These are phyloP conservation scores for Chaetomiaceae sp. DNA, from an alignment of 2,329 filamentous ascomycete genomes.

Conservation along the genomic window DNA sequence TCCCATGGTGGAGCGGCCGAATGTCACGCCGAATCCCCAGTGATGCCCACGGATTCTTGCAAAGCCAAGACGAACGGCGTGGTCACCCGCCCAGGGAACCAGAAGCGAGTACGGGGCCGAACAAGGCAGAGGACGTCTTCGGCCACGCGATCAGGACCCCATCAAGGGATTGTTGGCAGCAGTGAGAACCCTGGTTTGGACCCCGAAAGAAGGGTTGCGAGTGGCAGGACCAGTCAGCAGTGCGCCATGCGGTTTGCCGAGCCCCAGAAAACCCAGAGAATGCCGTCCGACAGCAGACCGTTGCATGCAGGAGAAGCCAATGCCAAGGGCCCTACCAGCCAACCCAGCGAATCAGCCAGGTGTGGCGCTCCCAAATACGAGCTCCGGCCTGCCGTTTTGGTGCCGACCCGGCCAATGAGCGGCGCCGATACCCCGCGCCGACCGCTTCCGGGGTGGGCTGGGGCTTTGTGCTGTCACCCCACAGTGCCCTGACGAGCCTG, in stretches of 20 bases:
- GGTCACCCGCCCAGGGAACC: too few relatives aligned
- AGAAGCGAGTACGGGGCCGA: too few relatives aligned
- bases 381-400: constrained; percentile 2
- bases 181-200: too few relatives aligned
- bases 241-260: neutral
- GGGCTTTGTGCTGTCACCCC: neutral
- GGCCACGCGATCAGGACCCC: too few relatives aligned
- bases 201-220: too few relatives aligned
- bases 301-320: constrained; percentile 1
- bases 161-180: too few relatives aligned
- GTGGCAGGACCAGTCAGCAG: too few relatives aligned
- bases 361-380: constrained; percentile 12
- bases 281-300: neutral
- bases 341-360: neutral
- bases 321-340: neutral
- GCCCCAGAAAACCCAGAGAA: neutral
- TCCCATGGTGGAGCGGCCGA: neutral
- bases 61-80: too few relatives aligned
- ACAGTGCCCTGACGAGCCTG: neutral
- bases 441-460: too few relatives aligned
- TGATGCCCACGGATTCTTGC: too few relatives aligned
- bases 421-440: constrained; percentile 4
- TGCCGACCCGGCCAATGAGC: constrained; percentile 3
- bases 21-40: neutral
- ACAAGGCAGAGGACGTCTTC: too few relatives aligned